Conservation (phyloP, 2,329 filamentous ascomycete species). For the Penicillium hesseltinei region DNA sequence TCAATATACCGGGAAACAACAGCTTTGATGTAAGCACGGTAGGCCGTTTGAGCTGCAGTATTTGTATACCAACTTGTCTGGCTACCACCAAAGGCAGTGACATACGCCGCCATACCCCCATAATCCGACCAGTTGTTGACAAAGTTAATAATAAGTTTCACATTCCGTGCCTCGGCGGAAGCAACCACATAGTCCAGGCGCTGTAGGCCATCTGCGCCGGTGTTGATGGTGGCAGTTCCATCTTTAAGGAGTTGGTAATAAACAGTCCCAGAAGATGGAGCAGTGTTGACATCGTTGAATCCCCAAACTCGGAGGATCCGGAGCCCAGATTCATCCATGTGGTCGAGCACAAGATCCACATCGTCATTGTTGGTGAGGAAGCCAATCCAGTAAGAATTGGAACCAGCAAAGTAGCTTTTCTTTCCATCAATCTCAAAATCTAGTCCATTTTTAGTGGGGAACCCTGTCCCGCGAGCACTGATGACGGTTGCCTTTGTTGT, state of each 20-base stretch:
- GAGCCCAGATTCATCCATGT: slow-evolving; percentile 41
- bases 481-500: slow-evolving; percentile 8
- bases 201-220: slow-evolving; percentile 60
- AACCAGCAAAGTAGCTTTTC: slow-evolving; percentile 48
- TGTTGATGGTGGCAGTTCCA: slow-evolving; percentile 57
- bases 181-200: slow-evolving; percentile 64
- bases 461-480: slow-evolving; percentile 4
- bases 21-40: slow-evolving; percentile 60
- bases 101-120: slow-evolving; percentile 62
- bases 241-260: slow-evolving; percentile 44
- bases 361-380: slow-evolving; percentile 51
- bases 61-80: slow-evolving; percentile 59
- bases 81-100: slow-evolving; percentile 53
- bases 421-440: slow-evolving; percentile 42
- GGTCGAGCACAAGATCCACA: slow-evolving; percentile 44
- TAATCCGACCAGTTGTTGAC: slow-evolving; percentile 71
- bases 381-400: slow-evolving; percentile 54
- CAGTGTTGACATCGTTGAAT: slow-evolving; percentile 50
- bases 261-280: slow-evolving; percentile 45
- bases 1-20: slow-evolving; percentile 60
- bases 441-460: slow-evolving; percentile 26
- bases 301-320: slow-evolving; percentile 56
- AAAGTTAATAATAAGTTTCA: slow-evolving; percentile 59
- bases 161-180: slow-evolving; percentile 56
- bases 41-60: slow-evolving; percentile 54